Conservation (phyloP, 768 basidiomycete genomes). For the Clitopilus hobsonii region DNA sequence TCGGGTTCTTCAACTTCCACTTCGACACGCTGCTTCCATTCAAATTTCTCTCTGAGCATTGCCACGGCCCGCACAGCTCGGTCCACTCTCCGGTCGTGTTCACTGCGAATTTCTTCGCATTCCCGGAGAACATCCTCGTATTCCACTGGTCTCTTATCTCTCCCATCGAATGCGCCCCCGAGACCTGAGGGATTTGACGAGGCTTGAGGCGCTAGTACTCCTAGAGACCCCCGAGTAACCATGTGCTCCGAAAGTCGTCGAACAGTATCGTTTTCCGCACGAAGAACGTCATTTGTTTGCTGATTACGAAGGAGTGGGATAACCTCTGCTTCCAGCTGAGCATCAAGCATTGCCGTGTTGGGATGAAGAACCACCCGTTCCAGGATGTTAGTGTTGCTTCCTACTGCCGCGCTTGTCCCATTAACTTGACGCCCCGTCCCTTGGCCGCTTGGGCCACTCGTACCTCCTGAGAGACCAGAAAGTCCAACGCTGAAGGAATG, state of each 20-base stretch:
- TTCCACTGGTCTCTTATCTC: constrained; percentile 33
- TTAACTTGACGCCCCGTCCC: too few relatives aligned
- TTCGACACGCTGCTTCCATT: constrained; percentile 78
- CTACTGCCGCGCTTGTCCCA: constrained; percentile 11
- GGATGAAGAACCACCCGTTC: constrained; percentile 72
- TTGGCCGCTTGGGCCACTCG: too few relatives aligned
- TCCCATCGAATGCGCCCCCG: constrained; percentile 4
- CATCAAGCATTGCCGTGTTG: constrained; percentile 48
- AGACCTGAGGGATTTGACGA: constrained; percentile 15
- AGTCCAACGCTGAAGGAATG: constrained; percentile 60
- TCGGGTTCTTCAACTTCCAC: constrained; percentile 79
- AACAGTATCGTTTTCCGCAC: constrained; percentile 68
- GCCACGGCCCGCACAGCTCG: constrained; percentile 75
- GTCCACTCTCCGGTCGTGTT: constrained; percentile 73
- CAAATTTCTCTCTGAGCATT: constrained; percentile 75
- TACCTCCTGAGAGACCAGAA: constrained; percentile 38
- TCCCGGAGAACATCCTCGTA: constrained; percentile 64
- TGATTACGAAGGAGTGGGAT: constrained; percentile 73
- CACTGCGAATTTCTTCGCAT: constrained; percentile 59
- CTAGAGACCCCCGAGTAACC: constrained; percentile 51
- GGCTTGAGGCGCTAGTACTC: constrained; percentile 34
- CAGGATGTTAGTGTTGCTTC: constrained; percentile 39
- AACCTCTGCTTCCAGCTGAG: constrained; percentile 68
- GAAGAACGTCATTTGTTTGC: constrained; percentile 74
- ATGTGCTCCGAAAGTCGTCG: constrained; percentile 65